Base-by-base conservation (phyloP, 768 basidiomycete species). In the Lenzites betulinus region DNA sequence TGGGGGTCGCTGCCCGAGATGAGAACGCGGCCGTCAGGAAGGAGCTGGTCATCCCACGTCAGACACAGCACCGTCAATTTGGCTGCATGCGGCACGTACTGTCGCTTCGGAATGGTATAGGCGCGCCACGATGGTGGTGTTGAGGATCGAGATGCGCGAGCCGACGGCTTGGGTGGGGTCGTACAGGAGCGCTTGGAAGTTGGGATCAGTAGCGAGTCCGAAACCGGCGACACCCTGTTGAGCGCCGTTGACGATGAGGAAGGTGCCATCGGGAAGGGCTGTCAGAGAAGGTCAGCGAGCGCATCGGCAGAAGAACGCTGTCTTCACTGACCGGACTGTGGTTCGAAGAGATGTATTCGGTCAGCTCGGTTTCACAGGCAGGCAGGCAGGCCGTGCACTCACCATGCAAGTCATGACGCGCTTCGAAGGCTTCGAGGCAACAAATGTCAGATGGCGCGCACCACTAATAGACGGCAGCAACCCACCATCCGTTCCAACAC, bases 381-480 rank as follows among this genome's bases (percentile, higher is more conserved):
- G n/a, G n/a, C 22, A 48, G 6, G 23, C 33, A 26, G 30, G 30
- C 30, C 30, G 11, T 26, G 46, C 47, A 65, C 70, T 64, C 46
- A 81, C 86, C 73, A 90, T 85, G 76, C 87, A 89, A 1, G 88
- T 75, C 87, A 93, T 87, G 18, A 92, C 91, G 58, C 91, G 85
- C 61, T 78, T 78, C 0, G 85, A 87, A 6, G 87, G 88, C 88
- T 26, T 33, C 1, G 26, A 46, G 25, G 25, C 2, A 16, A 35
- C 6, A n/a, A 30, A 2, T 54, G 59, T 25, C 22, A 18, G 51
- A 11, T 33, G 3, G 13, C 2, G 44, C 38, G 26, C 18, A 20
- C 13, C 8, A 13, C 4, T 13, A 53, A 23, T 33, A 4, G 28
- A 16, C 16, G 12, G 13, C 1, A 13, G 18, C 9, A 18, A 72